phyloP scores from a whole-genome alignment of 2,329 filamentous ascomycete species.

The Pseudopithomyces maydicus region DNA sequence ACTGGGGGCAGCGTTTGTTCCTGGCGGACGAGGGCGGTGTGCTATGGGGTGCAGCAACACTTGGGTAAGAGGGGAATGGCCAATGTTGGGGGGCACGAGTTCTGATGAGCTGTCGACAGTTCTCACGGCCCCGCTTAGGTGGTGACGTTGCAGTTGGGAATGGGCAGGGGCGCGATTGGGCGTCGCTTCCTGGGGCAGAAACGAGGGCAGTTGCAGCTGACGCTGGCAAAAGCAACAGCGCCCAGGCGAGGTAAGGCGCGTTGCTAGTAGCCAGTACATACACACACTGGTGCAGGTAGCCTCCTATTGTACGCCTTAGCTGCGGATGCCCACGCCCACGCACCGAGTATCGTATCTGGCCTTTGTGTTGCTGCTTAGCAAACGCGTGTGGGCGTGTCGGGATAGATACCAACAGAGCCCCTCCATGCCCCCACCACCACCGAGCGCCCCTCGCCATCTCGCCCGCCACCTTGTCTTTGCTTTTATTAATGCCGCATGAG shows the following conservation, averaged over 20 bases:
- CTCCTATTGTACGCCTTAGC: too few relatives aligned
- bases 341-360: neutral
- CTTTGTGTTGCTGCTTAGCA: slow-evolving; percentile 6
- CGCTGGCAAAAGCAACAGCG: slow-evolving; percentile 22
- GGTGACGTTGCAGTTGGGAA: slow-evolving; percentile 32
- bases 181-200: slow-evolving; percentile 7
- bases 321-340: too few relatives aligned
- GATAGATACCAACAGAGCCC: slow-evolving; percentile 2
- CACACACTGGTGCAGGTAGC: too few relatives aligned
- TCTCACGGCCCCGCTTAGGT: slow-evolving; percentile 26
- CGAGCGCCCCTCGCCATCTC: slow-evolving; percentile 5
- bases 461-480: slow-evolving; percentile 7
- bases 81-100: slow-evolving; percentile 29
- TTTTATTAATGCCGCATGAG: slow-evolving; percentile 34
- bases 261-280: too few relatives aligned
- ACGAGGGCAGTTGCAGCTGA: slow-evolving; percentile 1
- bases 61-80: slow-evolving; percentile 16
- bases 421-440: slow-evolving; percentile 10
- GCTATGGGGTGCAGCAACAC: slow-evolving; percentile 14
- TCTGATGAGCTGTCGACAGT: slow-evolving; percentile 25
- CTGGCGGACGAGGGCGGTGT: slow-evolving; percentile 26
- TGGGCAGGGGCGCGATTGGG: slow-evolving; percentile 28
- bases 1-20: slow-evolving; percentile 1
- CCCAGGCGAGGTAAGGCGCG: slow-evolving; percentile 2
- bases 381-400: neutral